Evolutionary conservation across 2,329 filamentous ascomycete species (phyloP).

Genomic region (Colletotrichum costaricense): DNA sequence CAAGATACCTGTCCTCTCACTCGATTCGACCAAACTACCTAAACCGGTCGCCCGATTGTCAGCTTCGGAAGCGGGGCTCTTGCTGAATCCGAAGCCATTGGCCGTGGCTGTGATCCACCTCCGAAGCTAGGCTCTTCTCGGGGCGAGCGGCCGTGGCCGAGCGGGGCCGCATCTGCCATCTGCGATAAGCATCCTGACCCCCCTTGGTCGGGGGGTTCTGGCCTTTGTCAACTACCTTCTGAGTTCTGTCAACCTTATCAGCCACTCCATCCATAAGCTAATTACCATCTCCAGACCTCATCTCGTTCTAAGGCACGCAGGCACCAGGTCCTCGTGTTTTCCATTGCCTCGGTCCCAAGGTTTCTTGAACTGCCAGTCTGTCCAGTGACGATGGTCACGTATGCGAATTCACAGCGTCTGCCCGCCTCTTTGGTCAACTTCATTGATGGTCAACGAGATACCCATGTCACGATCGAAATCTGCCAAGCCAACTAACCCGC

Average conservation of each 20-base stretch:
- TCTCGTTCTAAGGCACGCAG: too few relatives aligned
- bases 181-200: not conserved
- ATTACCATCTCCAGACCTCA: not conserved
- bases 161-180: conserved; percentile 6
- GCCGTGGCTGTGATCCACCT: not conserved
- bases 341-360: not conserved
- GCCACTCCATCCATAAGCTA: not conserved
- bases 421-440: not conserved
- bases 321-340: not conserved
- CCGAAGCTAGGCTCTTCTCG: conserved; percentile 18
- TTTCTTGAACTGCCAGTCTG: not conserved
- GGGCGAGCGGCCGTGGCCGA: conserved; percentile 4
- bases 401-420: not conserved
- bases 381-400: not conserved
- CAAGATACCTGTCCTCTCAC: not conserved
- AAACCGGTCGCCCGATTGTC: not conserved
- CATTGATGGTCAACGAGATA: not conserved
- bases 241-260: not conserved
- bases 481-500: conserved; percentile 12
- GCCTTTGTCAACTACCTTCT: not conserved
- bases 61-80: not conserved
- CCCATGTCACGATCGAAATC: not conserved
- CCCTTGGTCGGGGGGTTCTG: not conserved
- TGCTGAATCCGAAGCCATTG: not conserved
- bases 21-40: not conserved